Evolutionary conservation across 78 protist species (phyloP).

Genomic region (Chrysochromulina parva): DNA sequence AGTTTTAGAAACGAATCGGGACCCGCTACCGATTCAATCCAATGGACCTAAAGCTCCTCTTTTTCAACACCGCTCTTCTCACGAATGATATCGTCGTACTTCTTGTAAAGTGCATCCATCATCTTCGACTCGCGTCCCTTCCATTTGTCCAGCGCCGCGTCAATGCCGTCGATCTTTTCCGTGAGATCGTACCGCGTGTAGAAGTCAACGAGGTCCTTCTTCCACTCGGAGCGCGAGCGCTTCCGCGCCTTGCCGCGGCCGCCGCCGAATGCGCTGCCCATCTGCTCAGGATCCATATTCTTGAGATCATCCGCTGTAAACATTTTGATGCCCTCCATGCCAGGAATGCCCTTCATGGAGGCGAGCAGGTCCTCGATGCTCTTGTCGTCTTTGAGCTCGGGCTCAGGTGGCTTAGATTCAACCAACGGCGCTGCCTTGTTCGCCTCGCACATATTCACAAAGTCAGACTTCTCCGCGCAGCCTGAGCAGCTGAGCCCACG

Average conservation of each 20-base stretch:
- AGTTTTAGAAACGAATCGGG: no score
- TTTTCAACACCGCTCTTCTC: no score
- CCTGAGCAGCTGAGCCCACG: background rate
- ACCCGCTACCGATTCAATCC: no score
- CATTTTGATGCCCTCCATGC: conserved; percentile 18
- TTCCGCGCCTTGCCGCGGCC: background rate
- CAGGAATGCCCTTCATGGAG: background rate
- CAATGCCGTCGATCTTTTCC: background rate
- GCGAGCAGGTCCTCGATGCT: background rate
- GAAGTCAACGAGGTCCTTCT: background rate
- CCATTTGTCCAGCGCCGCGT: conserved; percentile 19
- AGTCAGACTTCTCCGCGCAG: background rate
- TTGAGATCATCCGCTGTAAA: conserved; percentile 15
- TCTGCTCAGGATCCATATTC: background rate
- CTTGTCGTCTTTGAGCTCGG: background rate
- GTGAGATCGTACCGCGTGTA: background rate
- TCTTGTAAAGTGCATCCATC: background rate
- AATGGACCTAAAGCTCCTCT: no score
- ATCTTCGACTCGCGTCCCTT: background rate
- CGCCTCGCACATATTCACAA: background rate
- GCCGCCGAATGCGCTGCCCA: background rate
- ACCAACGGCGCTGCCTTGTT: background rate
- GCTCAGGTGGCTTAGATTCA: background rate
- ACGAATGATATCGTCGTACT: background rate
- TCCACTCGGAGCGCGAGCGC: background rate